Base-by-base conservation (phyloP, 306 rosid genomes). In the Glycyrrhiza uralensis region DNA sequence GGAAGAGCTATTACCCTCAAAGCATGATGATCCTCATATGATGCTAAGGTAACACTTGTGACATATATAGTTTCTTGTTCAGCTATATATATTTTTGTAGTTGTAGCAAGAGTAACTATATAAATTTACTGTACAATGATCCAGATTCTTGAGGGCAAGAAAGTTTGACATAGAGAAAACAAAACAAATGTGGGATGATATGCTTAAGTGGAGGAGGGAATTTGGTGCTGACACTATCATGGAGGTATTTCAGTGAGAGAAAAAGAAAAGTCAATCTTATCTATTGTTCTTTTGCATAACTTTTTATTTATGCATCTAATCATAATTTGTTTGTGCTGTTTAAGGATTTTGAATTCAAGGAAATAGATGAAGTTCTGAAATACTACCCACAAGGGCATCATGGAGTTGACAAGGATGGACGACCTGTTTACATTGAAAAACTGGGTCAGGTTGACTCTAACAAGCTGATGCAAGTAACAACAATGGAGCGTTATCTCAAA, bases 151-250 rank as follows among this genome's bases (percentile, higher is more conserved):
- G 66, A 91, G 84, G 82, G 99, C 99, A 65, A 89, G 97, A 71
- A 91, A 95, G 83, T 95, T 81, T 46, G 99, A 95, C 69, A 45
- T 91, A 50, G 97, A 95, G 71, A 95, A 95, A 76, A 52, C 97
- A 69, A 95, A 95, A 84, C 96, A 95, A 77, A 95, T 95, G 99
- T 95, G 99, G 99, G n/a, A 84, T 68, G 99, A 95, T 54, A 95
- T 89, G 99, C 92, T 95, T 10, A 86, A 84, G 15, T 95, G 97
- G 99, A 91, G 97, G 85, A 83, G 69, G 76, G 96, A 95, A 67
- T 92, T 89, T 72, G 96, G 90, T 23, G 86, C 96, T 24, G 99
- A 91, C 86, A 95, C 91, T n/a, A 78, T 94, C 57, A 75, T 85
- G 95, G 97, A 91, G 99, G 98, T 93, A 84, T 18, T 65, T 35